These are phyloP conservation scores for Pestalotiopsis sp. DNA, from an alignment of 2,329 filamentous ascomycete species.

Conservation along the genomic window DNA sequence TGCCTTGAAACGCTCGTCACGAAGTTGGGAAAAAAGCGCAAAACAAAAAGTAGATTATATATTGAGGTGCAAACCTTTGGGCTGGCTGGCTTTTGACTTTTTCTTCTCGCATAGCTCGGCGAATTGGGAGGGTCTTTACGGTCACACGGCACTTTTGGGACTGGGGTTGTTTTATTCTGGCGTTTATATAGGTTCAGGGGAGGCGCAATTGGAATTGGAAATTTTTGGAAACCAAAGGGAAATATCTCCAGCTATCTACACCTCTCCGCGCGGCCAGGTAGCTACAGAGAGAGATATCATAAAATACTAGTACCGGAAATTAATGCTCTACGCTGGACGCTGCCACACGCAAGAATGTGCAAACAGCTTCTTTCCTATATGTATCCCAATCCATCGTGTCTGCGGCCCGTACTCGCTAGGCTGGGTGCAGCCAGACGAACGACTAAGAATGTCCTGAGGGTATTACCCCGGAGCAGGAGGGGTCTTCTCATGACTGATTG, in stretches of 20 bases:
- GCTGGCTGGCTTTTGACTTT: conserved; percentile 1
- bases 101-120: conserved; percentile 2
- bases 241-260: background rate
- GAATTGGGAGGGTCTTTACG: background rate
- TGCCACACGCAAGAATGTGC: background rate
- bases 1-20: background rate
- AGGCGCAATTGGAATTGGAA: background rate
- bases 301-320: background rate
- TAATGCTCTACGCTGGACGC: background rate
- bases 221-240: background rate
- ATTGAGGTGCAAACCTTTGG: conserved; percentile 6
- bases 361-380: background rate
- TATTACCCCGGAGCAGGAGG: background rate
- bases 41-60: background rate
- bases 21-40: background rate
- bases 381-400: background rate
- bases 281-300: background rate
- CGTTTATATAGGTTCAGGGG: background rate
- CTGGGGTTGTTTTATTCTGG: background rate
- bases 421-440: background rate
- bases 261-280: background rate
- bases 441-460: background rate
- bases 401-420: background rate
- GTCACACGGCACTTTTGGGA: background rate
- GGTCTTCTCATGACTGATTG: background rate